Conservation (phyloP, 169 alveolate species). For the Plasmodium malariae region DNA sequence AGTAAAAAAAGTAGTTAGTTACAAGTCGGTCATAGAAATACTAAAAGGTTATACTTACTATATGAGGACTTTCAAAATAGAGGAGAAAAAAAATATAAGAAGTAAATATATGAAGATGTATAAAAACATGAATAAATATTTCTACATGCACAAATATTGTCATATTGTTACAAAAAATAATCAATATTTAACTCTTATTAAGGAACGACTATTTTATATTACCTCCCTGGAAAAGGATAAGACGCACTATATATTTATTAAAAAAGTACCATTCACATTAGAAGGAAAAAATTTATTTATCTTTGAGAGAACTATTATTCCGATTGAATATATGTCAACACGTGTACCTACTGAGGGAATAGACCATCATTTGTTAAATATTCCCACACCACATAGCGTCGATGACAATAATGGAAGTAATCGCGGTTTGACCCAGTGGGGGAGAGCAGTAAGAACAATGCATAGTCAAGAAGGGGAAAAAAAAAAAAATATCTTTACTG, state of each 20-base stretch:
- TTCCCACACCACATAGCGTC: no score
- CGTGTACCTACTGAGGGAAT: no score
- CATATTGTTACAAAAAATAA: not conserved
- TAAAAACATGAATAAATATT: conserved; percentile 29
- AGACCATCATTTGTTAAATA: no score
- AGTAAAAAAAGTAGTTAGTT: not conserved
- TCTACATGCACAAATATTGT: conserved; percentile 35
- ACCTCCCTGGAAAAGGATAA: conserved; percentile 30
- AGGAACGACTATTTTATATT: conserved; percentile 39
- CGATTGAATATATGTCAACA: not conserved
- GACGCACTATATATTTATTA: conserved; percentile 43
- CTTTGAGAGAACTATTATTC: not conserved
- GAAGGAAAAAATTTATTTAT: not conserved
- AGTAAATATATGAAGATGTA: conserved; percentile 29
- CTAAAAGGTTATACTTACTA: not conserved
- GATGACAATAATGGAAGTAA: no score
- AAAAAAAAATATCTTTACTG: no score
- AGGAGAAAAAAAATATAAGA: conserved; percentile 29
- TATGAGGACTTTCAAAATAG: not conserved
- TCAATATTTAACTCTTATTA: not conserved
- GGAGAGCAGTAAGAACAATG: not conserved
- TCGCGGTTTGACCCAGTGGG: no score
- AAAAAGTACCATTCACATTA: conserved; percentile 1
- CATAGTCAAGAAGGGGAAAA: not conserved
- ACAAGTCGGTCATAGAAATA: not conserved